Evolutionary conservation across 768 basidiomycete genomes (phyloP), one percentile per base, ranked within the genome.

Genomic region (Aureoboletus auriporus): DNA sequence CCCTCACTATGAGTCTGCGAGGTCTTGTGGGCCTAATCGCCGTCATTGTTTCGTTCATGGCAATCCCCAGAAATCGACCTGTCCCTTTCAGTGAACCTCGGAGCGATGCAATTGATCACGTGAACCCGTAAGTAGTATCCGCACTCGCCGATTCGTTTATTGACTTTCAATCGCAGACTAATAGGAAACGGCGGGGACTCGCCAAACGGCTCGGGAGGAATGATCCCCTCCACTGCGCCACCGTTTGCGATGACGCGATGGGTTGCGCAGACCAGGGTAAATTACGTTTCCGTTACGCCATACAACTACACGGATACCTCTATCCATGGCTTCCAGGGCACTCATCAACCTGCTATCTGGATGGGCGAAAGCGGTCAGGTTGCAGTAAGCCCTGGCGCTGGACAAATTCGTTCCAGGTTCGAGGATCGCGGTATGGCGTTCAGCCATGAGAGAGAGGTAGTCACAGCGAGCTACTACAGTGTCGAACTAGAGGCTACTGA

Each of bases 221-320:
- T 86, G 84, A 86, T 89, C 40, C 86, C 86, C 0, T 83, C 82
- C 8, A 72, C 73, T n/a, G 82, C 80, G 5, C 86, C 88, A 4
- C 89, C 89, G 0, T 92, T 91, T 56, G 89, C 78, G 6, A 89
- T 89, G 87, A 89, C 87, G 0, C 77, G 89, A 29, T 90, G 89
- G 89, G 84, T 87, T 10, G 85, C 88, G 0, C 86, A 88, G 64
- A 90, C 85, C 8, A 77, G 85, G 49, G 70, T 80, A 47, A 89
- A 88, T 66, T 88, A 84, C 51, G 84, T 86, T 40, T 88, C 84
- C 5, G 74, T 81, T 9, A 80, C 80, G 2, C 83, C 86, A 5
- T 87, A 84, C 58, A 86, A 87, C 62, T 75, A 77, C 62, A 83
- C 85, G 0, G 76, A 75, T 50, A 68, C 63, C 0, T 59, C 57